Evolutionary conservation across 2,329 filamentous ascomycete species (phyloP), one percentile per base, ranked within the genome.

Genomic region (Aspergillus eucalypticola): DNA sequence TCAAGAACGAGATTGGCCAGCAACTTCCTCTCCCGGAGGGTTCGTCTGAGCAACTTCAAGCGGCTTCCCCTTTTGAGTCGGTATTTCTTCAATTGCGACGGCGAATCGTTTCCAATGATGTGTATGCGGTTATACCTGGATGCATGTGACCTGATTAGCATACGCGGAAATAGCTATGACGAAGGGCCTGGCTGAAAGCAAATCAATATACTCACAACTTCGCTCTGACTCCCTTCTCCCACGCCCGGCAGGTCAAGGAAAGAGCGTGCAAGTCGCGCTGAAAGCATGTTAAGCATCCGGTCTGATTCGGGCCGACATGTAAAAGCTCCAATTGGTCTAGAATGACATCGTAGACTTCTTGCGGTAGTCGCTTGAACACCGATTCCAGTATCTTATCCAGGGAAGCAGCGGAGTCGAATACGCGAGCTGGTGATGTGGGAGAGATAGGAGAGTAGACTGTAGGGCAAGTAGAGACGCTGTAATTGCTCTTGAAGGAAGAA

Each of bases 311-410:
- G 6, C 69, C 71, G 13, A 74, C 69, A 65, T 86, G 80, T 25
- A 83, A 65, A 8, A 70, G 66, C 56, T 83, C 77, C 39, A 87
- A 67, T 58, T 84, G 81, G 35, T 77, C 72, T 10, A 86, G 63
- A 39, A 87, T 83, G 59, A 79, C 82, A 58, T 84, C 80, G 62
- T 85, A 85, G 4, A 86, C 80, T 61, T 84, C 81, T 49, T 77
- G 72, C 0, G 85, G 84, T 6, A 87, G 65, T 17, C 75, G 75
- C 60, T 81, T 78, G 65, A 83, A 68, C 42, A 73, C 62, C 21
- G 75, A 71, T 46, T 75, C 71, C 25, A 70, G 55, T 55, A 71
- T 72, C 52, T 71, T 73, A 53, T 69, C 64, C 44, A 76, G 67
- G 13, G 74, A 76, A 25, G 74, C 69, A 29, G 76, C 72, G 4